Evolutionary conservation across 2,329 filamentous ascomycete genomes (phyloP).

Genomic region (Penicillium sp.): DNA sequence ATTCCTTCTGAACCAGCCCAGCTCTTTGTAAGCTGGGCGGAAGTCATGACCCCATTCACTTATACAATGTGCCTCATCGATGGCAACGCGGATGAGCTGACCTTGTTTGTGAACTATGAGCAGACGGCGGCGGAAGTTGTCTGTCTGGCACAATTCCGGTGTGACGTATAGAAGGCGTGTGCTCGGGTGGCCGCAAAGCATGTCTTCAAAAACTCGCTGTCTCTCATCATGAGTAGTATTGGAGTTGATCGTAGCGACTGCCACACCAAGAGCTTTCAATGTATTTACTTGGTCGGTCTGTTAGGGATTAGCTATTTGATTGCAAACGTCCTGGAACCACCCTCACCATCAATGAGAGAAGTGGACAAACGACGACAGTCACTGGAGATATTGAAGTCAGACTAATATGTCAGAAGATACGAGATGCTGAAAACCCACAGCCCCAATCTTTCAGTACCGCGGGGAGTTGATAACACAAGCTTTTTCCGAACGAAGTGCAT

Average conservation of each 20-base stretch:
- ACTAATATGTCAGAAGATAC: background rate
- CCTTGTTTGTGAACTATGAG: conserved; percentile 66
- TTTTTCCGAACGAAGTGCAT: conserved; percentile 68
- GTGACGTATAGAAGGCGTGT: conserved; percentile 86
- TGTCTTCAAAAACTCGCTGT: conserved; percentile 63
- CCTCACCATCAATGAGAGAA: conserved; percentile 76
- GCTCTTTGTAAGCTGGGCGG: conserved; percentile 76
- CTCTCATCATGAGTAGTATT: conserved; percentile 61
- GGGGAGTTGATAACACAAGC: conserved; percentile 83
- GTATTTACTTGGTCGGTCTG: conserved; percentile 87
- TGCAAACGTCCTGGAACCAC: background rate
- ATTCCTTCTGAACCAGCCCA: conserved; percentile 69
- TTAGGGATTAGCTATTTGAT: background rate
- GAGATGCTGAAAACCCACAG: conserved; percentile 47
- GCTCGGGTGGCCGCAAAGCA: conserved; percentile 76
- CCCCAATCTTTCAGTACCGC: conserved; percentile 72
- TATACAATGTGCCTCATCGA: conserved; percentile 94
- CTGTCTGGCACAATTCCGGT: conserved; percentile 72
- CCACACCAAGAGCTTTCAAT: conserved; percentile 62
- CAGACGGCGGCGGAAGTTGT: conserved; percentile 67
- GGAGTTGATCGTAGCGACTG: conserved; percentile 79
- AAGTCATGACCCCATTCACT: conserved; percentile 98
- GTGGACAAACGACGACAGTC: conserved; percentile 80
- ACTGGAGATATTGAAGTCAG: conserved; percentile 43
- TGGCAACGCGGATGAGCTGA: conserved; percentile 76